phyloP scores from a whole-genome alignment of 2,329 filamentous ascomycete species.

The Blastomyces gilchristii region DNA sequence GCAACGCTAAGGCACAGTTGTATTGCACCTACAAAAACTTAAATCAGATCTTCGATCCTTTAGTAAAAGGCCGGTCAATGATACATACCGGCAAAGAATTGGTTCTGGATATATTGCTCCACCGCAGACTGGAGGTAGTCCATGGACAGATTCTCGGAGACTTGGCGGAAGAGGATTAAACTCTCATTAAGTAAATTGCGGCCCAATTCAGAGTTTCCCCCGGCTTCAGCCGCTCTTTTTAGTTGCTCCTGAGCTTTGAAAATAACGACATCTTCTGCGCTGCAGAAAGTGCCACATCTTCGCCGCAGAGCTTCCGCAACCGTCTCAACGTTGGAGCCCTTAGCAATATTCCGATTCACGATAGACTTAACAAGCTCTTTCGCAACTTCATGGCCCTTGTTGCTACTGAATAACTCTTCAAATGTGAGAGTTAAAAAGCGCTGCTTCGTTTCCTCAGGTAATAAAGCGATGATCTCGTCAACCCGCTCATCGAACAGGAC shows the following conservation, averaged over 20 bases:
- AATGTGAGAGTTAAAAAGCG: conserved; percentile 71
- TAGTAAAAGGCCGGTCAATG: conserved; percentile 7
- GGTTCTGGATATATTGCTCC: conserved; percentile 65
- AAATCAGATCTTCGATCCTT: conserved; percentile 9
- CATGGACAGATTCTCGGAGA: conserved; percentile 70
- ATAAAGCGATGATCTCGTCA: conserved; percentile 69
- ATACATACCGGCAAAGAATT: conserved; percentile 66
- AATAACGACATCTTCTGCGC: conserved; percentile 89
- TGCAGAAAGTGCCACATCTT: conserved; percentile 94
- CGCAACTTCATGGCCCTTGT: conserved; percentile 73
- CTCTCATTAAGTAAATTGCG: conserved; percentile 80
- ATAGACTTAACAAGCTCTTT: conserved; percentile 95
- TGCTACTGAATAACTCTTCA: conserved; percentile 72
- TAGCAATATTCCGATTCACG: conserved; percentile 94
- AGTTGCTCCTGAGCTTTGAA: conserved; percentile 97
- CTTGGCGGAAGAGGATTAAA: conserved; percentile 74
- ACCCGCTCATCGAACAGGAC: conserved; percentile 92
- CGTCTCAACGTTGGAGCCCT: conserved; percentile 92
- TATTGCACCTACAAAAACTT: conserved; percentile 53
- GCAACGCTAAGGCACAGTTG: conserved; percentile 77
- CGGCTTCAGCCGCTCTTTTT: conserved; percentile 74
- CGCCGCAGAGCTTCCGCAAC: conserved; percentile 88
- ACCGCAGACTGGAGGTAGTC: conserved; percentile 71
- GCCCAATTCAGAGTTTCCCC: conserved; percentile 62
- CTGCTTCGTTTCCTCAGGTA: conserved; percentile 60